Evolutionary conservation across 768 basidiomycete species (phyloP).

Genomic region (Lactarius pseudohatsudake): DNA sequence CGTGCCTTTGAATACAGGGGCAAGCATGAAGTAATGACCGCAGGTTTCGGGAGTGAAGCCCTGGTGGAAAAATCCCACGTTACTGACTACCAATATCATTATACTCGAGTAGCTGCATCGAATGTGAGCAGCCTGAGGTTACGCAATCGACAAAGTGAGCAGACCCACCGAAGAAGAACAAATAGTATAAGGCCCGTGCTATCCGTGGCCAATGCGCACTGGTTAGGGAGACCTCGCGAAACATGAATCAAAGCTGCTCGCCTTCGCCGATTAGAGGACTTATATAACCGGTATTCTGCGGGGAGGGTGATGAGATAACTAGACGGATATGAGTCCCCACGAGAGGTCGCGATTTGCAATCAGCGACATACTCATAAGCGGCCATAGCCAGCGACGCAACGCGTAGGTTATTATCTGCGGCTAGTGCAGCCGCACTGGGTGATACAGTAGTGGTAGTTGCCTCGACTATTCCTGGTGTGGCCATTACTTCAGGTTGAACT

Average conservation of each 20-base stretch:
- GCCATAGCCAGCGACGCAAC: conserved; percentile 25
- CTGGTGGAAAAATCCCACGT: conserved; percentile 56
- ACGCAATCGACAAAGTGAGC: neutral
- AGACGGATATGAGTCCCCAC: neutral
- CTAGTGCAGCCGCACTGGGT: neutral
- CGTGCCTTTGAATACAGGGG: conserved; percentile 64
- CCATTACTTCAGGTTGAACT: too few species aligned
- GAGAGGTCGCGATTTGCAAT: neutral
- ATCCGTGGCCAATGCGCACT: neutral
- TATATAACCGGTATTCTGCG: conserved; percentile 27
- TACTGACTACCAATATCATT: conserved; percentile 48
- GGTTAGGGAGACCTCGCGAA: neutral
- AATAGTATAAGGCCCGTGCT: conserved; percentile 26
- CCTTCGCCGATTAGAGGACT: conserved; percentile 6
- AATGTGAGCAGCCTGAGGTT: neutral
- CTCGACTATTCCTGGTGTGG: neutral
- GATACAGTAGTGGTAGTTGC: neutral
- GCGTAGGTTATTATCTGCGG: conserved; percentile 23
- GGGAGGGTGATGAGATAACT: conserved; percentile 30
- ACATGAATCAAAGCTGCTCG: neutral
- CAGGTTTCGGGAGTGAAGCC: conserved; percentile 50
- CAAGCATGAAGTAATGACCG: conserved; percentile 47
- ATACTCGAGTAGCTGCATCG: conserved; percentile 47
- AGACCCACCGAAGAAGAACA: conserved; percentile 22
- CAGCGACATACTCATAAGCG: conserved; percentile 26